phyloP scores from a whole-genome alignment of 2,329 filamentous ascomycete species.

The Mycocentrospora acerina region DNA sequence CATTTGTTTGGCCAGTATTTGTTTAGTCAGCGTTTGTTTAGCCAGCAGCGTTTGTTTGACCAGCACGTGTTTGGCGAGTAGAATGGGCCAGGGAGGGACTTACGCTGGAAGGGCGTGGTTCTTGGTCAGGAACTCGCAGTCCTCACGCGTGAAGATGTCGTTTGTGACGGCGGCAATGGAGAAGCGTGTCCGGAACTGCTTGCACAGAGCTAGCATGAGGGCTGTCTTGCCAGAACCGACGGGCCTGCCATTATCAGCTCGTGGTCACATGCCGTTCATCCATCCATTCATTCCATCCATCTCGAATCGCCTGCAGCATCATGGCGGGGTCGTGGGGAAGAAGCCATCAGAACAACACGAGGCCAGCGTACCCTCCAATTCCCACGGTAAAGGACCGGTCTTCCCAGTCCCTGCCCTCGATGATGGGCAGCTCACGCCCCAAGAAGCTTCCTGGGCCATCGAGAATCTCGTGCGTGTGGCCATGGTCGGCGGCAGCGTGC shows the following conservation, averaged over 20 bases:
- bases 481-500: slow-evolving; percentile 68
- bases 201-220: slow-evolving; percentile 91
- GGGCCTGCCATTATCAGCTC: slow-evolving; percentile 58
- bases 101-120: slow-evolving; percentile 76
- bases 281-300: slow-evolving; percentile 1
- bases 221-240: slow-evolving; percentile 98
- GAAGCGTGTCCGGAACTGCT: slow-evolving; percentile 75
- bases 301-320: neutral
- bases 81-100: slow-evolving; percentile 2
- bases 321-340: neutral
- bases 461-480: slow-evolving; percentile 94
- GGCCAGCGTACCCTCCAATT: slow-evolving; percentile 79
- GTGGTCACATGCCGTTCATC: no score
- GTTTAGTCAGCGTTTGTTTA: no score
- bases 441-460: slow-evolving; percentile 89
- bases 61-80: no score
- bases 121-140: slow-evolving; percentile 93
- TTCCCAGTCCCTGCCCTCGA: slow-evolving; percentile 82
- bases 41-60: no score
- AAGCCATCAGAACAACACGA: neutral
- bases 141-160: slow-evolving; percentile 97
- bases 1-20: no score
- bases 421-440: slow-evolving; percentile 88
- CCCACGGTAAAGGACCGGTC: slow-evolving; percentile 93
- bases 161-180: slow-evolving; percentile 95